Percentiles rank a stretch among this genome's conserved stretches.
Evolutionary conservation across 1,139 yeast genomes (phyloP).

Genomic region (Geotrichum cucujoidarum): DNA sequence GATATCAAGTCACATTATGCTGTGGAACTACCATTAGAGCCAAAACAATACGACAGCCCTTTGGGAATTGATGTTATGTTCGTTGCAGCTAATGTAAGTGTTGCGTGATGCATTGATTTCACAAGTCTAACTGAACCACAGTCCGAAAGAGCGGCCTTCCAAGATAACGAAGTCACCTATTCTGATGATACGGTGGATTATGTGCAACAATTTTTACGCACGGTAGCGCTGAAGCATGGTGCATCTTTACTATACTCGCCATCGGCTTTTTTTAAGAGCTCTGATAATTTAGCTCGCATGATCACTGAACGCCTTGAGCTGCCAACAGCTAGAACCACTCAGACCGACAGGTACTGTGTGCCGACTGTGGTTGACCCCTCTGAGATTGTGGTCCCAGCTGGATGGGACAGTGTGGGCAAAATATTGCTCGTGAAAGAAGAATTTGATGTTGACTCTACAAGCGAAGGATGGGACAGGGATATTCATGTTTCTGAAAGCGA

Average conservation of each 20-base stretch:
- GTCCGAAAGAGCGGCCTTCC: constrained; percentile 13
- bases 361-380: constrained; percentile 37
- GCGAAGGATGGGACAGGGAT: constrained; percentile 21
- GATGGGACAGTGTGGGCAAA: constrained; percentile 40
- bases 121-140: constrained; percentile 3
- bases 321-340: constrained; percentile 20
- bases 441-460: constrained; percentile 26
- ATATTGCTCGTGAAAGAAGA: constrained; percentile 33
- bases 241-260: constrained; percentile 31
- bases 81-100: constrained; percentile 28
- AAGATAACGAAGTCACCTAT: constrained; percentile 14
- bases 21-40: constrained; percentile 33
- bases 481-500: constrained; percentile 1
- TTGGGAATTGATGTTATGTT: constrained; percentile 34
- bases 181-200: constrained; percentile 38
- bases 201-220: constrained; percentile 53
- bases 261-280: constrained; percentile 6
- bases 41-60: constrained; percentile 35
- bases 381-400: constrained; percentile 42
- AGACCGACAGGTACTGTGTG: constrained; percentile 21
- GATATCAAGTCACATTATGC: constrained; percentile 14
- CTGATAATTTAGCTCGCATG: constrained; percentile 22
- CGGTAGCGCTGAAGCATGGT: constrained; percentile 45
- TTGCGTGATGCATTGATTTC: not conserved
- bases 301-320: constrained; percentile 29